Evolutionary conservation across 2,329 filamentous ascomycete genomes (phyloP), one percentile per base, ranked within the genome.

Genomic region (Aureobasidium vineae): DNA sequence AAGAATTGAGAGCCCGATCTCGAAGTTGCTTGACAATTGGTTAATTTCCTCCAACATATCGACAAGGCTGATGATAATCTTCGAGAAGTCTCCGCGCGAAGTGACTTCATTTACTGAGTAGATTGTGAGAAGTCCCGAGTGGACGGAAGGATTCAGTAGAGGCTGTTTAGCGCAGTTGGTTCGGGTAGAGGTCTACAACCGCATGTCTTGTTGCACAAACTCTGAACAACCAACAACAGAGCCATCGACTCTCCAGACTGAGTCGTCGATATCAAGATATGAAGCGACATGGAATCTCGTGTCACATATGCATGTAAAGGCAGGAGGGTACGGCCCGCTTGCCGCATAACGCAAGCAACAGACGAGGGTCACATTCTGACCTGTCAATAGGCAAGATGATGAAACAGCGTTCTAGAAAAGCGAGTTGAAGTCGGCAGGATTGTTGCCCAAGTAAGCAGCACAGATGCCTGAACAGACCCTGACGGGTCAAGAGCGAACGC

Each of bases 21-120:
- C 19, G 19, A 36, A 23, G n/a, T 13, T 36, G 56, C 28, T 60
- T 45, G 56, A 45, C 40, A 40, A 28, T 36, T 31, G 23, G 1
- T 21, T 33, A 31, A 45, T 59, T 59, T 59, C 56, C 23, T 60
- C 21, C 19, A 11, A 60, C 19, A 3, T 60, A 49, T 60, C 40
- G 56, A 26, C 56, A 60, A 60, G 56, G 56, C 56, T 60, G 56
- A 60, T 47, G 56, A 60, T 11, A 60, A 60, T 60, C 56, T 60
- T 60, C 56, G 56, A 60, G 56, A 60, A 60, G 56, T 60, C 56
- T 60, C 56, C 56, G 41, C 41, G 21, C 41, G 33, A 38, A 60
- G 56, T 60, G 40, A 36, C 16, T 60, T 60, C 41, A 60, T 60
- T 36, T 60, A 36, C 11, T 47, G 19, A 16, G 38, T 47, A 60